A percentile compares a stretch with the other conserved stretches of the same genome.
These are phyloP conservation scores for Stylosanthes scabra DNA, from an alignment of 331 rosid genomes.

Conservation along the genomic window DNA sequence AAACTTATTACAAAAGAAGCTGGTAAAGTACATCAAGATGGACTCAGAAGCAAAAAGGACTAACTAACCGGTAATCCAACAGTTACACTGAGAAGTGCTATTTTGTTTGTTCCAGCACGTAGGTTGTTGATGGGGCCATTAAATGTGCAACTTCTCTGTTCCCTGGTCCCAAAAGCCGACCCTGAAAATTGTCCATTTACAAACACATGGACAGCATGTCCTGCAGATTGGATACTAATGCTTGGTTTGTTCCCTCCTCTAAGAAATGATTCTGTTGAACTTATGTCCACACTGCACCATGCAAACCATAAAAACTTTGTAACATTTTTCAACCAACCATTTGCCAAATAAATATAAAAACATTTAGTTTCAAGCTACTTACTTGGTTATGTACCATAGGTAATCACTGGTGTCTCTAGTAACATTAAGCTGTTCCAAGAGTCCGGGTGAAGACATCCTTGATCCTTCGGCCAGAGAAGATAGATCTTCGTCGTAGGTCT, in stretches of 20 bases:
- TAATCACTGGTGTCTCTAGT: constrained; percentile 91
- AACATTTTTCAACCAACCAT: no score
- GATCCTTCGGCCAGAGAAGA: constrained; percentile 77
- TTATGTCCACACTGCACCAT: no score
- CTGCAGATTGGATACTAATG: constrained; percentile 67
- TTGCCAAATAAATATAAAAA: no score
- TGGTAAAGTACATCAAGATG: constrained; percentile 15
- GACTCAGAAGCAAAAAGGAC: constrained; percentile 37
- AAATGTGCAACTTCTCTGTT: constrained; percentile 71
- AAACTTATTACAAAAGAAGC: background rate
- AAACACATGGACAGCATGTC: constrained; percentile 91
- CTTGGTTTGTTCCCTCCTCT: background rate
- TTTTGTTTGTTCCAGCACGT: constrained; percentile 77
- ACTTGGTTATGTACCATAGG: constrained; percentile 96
- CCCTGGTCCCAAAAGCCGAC: constrained; percentile 84
- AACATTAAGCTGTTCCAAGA: constrained; percentile 79
- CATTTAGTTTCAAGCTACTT: background rate
- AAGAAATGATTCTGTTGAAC: no score
- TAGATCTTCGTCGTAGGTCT: constrained; percentile 73
- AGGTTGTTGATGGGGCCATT: constrained; percentile 69
- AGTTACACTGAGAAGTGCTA: constrained; percentile 86
- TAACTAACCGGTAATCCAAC: constrained; percentile 95
- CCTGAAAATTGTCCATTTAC: constrained; percentile 87
- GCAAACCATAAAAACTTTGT: no score
- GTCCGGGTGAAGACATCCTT: constrained; percentile 75